Evolutionary conservation across 1,284 basidiomycete genomes (phyloP), one percentile per base, ranked within the genome.

Genomic region (Irpex sp.): DNA sequence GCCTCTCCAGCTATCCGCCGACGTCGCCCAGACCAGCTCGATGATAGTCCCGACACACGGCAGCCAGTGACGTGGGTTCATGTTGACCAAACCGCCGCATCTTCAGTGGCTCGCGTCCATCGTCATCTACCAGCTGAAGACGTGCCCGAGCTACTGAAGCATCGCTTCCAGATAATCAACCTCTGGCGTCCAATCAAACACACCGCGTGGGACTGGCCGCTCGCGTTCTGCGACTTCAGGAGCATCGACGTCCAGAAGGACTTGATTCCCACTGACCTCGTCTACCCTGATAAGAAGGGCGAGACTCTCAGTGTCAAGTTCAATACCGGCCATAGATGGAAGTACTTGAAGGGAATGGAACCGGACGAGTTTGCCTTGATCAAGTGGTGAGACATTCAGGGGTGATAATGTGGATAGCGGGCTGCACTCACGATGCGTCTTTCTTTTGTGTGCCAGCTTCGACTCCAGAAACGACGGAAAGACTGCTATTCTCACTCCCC

Each of bases 161-260:
- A 76, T 31, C 82, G 85, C 21, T 85, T 83, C 75, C 87, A 90
- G 71, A 85, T 90, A 60, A 84, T 91, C 75, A 91, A 91, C 75
- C 80, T 91, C 63, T 91, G 89, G 89, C 76, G 87, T 6, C 88
- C 88, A 1, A 85, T 91, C 64, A 67, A 73, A 5, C 75, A 82
- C 64, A 71, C 82, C 2, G 84, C 86, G 8, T 72, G 76, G 44
- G 87, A 89, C 69, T 81, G 77, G 75, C 88, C 88, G 1, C 79
- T 90, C 49, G 84, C 83, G 1, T 75, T 89, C 4, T 88, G 86
- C 68, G 89, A 91, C 68, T 86, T 75, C 68, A 73, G 83, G 31
- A 82, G 78, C 40, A 80, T 91, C n/a, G 77, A 84, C 65, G 58
- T 68, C 2, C 69, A 79, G 64, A 72, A 74, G 17, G 85, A 87